Evolutionary conservation across 768 basidiomycete genomes (phyloP).

Genomic region (Auriculariales sp.): DNA sequence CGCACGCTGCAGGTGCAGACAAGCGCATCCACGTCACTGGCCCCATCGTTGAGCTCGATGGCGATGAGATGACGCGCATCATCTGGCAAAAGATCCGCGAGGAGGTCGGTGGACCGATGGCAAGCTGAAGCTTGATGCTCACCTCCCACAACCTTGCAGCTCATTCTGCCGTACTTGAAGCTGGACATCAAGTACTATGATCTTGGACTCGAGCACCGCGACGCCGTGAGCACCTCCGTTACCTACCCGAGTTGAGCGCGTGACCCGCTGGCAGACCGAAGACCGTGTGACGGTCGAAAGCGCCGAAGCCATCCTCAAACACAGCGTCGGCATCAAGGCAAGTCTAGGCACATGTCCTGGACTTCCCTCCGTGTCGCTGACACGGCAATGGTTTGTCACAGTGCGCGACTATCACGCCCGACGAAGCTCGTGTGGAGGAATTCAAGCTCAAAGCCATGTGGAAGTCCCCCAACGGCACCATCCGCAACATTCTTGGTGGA

Average conservation of each 20-base stretch:
- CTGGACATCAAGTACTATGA: conserved; percentile 98
- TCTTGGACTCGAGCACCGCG: conserved; percentile 87
- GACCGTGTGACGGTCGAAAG: conserved; percentile 89
- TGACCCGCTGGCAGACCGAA: conserved; percentile 45
- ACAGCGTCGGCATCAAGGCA: conserved; percentile 88
- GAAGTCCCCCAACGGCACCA: conserved; percentile 96
- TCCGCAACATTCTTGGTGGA: conserved; percentile 94
- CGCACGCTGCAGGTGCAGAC: conserved; percentile 4
- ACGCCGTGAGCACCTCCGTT: conserved; percentile 39
- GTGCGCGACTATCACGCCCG: conserved; percentile 98
- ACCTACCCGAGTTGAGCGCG: background rate
- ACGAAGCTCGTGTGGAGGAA: conserved; percentile 90
- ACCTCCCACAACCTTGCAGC: conserved; percentile 30
- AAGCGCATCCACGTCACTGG: conserved; percentile 68
- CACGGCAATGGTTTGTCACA: too few species aligned
- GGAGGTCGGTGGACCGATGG: conserved; percentile 41
- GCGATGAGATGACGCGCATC: conserved; percentile 98
- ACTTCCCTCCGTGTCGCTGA: too few species aligned
- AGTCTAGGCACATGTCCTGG: background rate
- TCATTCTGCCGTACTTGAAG: conserved; percentile 89
- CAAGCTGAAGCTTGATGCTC: background rate
- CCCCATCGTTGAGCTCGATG: conserved; percentile 89
- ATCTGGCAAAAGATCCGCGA: conserved; percentile 98
- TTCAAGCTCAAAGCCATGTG: conserved; percentile 99
- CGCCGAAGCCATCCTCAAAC: conserved; percentile 84